Conservation (phyloP, 257 asterid species). For the Scutellaria galericulata region DNA sequence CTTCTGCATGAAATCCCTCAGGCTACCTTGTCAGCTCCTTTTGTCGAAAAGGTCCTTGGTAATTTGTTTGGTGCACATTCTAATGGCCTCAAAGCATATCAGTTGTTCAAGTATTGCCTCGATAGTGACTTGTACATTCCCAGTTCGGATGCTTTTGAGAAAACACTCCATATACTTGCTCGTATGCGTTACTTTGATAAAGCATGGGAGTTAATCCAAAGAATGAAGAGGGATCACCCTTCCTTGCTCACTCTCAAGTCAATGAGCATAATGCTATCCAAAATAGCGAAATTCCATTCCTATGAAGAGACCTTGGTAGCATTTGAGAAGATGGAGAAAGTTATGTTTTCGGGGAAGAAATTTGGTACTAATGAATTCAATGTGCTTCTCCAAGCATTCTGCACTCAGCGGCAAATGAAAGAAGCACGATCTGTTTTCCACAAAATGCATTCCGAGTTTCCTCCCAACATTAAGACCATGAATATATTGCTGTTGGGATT, state of each 20-base stretch:
- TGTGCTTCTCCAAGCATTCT: conserved; percentile 80
- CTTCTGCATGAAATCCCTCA: conserved; percentile 52
- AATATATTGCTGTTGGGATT: conserved; percentile 89
- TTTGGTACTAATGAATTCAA: conserved; percentile 82
- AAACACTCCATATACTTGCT: conserved; percentile 81
- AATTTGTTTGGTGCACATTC: conserved; percentile 79
- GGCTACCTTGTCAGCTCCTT: conserved; percentile 50
- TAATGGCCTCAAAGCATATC: conserved; percentile 88
- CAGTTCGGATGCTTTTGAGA: conserved; percentile 85
- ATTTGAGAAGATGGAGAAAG: conserved; percentile 77
- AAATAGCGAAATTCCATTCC: conserved; percentile 74
- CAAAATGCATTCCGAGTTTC: conserved; percentile 61
- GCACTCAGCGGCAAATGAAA: conserved; percentile 87
- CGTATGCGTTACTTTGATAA: conserved; percentile 88
- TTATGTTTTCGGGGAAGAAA: conserved; percentile 49
- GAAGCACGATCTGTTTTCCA: conserved; percentile 85
- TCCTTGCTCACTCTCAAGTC: conserved; percentile 80
- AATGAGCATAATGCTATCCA: conserved; percentile 85
- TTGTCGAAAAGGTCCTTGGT: conserved; percentile 80
- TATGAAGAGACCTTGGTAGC: conserved; percentile 79
- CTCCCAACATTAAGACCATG: conserved; percentile 84
- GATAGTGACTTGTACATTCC: conserved; percentile 53
- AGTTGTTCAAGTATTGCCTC: conserved; percentile 72
- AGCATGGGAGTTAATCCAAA: conserved; percentile 79
- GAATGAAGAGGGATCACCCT: conserved; percentile 56